Base-by-base conservation (phyloP, 1,284 basidiomycete genomes). In the Lignosus rhinocerotis region DNA sequence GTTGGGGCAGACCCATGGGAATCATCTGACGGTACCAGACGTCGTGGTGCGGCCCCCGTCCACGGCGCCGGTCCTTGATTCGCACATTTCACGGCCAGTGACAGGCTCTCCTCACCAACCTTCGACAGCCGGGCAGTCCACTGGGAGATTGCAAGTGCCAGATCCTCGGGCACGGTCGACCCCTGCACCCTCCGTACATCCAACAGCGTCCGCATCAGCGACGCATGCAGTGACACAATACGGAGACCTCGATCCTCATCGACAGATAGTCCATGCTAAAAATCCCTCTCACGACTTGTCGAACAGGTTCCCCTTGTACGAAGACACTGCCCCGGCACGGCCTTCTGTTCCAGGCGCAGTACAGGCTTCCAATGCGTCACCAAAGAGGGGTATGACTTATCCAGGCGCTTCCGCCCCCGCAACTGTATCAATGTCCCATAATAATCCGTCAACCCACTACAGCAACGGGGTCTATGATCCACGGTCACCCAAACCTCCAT, bases 1-100 rank as follows among this genome's bases (percentile, higher is more conserved):
- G 25, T 34, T 25, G 51, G 32, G 41, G 52, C 25, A 33, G n/a
- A 31, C 31, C 7, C 55, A 60, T 39, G 54, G 42, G 17, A 25
- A 46, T 51, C 59, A 60, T 31, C 44, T 34, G 39, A 30, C 39
- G 16, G 39, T 61, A 1, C 57, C 62, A 8, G 57, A 64, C 33
- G 59, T 61, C 16, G 62, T 64, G 31, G 50, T 64, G 21, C 59
- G 62, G 46, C 62, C 62, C 30, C 62, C 62, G 16, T 64, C 62
- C 11, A 55, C 60, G 47, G 54, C 58, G 12, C 55, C 60, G 10
- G 52, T 54, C 5, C 43, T 48, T 10, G 55, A 62, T 32, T 38
- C 56, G 14, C 45, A 55, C 44, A 21, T 49, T 44, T 49, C 55
- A 49, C 52, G 59, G 21, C 19, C 41, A 14, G 21, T 52, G 25